Evolutionary conservation across 2,329 filamentous ascomycete species (phyloP).

Genomic region (Zarea fungicola): DNA sequence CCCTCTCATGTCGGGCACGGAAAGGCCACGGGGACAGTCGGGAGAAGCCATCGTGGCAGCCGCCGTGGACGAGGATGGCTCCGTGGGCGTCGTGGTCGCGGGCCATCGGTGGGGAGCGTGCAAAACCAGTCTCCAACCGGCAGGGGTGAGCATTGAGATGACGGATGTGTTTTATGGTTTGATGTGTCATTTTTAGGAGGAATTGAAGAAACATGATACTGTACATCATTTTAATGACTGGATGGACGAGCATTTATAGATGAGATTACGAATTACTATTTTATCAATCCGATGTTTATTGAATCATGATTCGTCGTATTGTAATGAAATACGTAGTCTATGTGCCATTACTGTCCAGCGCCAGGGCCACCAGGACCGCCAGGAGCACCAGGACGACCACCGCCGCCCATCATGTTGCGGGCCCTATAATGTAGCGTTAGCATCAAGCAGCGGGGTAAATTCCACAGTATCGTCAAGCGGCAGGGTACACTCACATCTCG

Average conservation of each 20-base stretch:
- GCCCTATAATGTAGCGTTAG: constrained; percentile 32
- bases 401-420: constrained; percentile 42
- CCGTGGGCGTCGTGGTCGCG: constrained; percentile 9
- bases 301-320: no score
- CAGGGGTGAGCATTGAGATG: no score
- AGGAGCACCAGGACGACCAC: constrained; percentile 23
- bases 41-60: neutral
- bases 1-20: neutral
- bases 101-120: neutral
- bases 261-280: no score
- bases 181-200: no score
- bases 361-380: constrained; percentile 24
- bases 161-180: no score
- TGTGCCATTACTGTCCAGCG: constrained; percentile 16
- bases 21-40: neutral
- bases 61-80: constrained; percentile 12
- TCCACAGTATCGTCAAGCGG: no score
- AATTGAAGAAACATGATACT: no score
- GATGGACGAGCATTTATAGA: no score
- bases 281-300: no score
- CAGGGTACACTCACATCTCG: constrained; percentile 68
- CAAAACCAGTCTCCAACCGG: neutral
- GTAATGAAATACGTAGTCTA: no score
- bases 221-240: no score
- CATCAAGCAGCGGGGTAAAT: neutral